Base-by-base conservation (phyloP, 1,284 basidiomycete species). In the Marasmius fiardii region DNA sequence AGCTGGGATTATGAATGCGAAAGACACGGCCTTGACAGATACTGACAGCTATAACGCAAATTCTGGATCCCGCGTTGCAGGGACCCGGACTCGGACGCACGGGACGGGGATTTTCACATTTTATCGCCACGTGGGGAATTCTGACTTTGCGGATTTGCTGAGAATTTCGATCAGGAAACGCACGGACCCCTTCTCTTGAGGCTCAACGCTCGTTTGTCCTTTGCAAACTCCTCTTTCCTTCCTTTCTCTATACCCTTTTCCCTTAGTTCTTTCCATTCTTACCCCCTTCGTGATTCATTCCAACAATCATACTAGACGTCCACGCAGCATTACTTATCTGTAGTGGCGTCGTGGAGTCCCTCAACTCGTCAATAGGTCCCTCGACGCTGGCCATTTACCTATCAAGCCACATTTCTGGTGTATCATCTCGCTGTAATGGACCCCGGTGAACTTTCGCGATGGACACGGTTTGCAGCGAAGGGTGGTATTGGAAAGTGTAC, bases 401-500 rank as follows among this genome's bases (percentile, higher is more conserved):
- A n/a, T 20, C 39, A n/a, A 41, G n/a, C 23, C 16, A 20, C 4
- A 31, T 16, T 31, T 18, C 8, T 33, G 11, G 47, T 20, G 14
- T 26, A 16, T 49, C 16, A 18, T 18, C 3, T 41, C 11, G 39
- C 39, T 10, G 12, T 26, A 24, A 89, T 92, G 85, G 87, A 91
- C 63, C 81, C 85, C 21, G 70, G 75, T 41, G 87, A 91, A 56
- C 79, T 92, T 43, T 81, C 85, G 14, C 75, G 89, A 47, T 92
- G 90, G 90, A 88, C 85, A 7, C 77, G 90, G 47, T 92, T 92
- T 66, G 90, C 88, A 1, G 79, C 75, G 3, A 91, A 91, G 65
- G 90, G 91, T 0, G 91, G 90, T 14, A 90, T 93, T 51, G 90
- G 90, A 2, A 85, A 75, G 61, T 89, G 88, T 60, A 85, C 81